These are phyloP conservation scores for Helicocarpus griseus DNA, from an alignment of 2,329 filamentous ascomycete genomes.

Conservation along the genomic window DNA sequence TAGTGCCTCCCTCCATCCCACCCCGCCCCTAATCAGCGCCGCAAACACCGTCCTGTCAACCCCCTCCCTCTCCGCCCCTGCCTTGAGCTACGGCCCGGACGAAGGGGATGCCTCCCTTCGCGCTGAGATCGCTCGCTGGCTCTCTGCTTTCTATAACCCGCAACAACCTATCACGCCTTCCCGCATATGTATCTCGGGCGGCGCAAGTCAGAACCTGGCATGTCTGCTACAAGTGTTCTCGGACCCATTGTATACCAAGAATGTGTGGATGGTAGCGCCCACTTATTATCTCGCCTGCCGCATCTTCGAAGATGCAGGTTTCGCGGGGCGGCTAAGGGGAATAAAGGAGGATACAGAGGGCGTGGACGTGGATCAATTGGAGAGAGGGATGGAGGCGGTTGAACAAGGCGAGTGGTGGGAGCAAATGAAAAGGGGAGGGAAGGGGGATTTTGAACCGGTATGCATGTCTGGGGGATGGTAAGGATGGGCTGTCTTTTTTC, in stretches of 20 bases:
- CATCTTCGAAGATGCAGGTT: slow-evolving; percentile 77
- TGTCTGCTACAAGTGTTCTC: slow-evolving; percentile 70
- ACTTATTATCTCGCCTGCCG: slow-evolving; percentile 76
- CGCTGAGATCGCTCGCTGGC: slow-evolving; percentile 30
- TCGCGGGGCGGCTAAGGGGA: slow-evolving; percentile 55
- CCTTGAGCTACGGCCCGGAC: slow-evolving; percentile 73
- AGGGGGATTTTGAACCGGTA: slow-evolving; percentile 37
- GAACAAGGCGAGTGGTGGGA: neutral
- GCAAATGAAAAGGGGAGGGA: slow-evolving; percentile 6
- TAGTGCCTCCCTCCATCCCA: slow-evolving; percentile 54
- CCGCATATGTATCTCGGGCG: slow-evolving; percentile 61
- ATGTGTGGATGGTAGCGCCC: slow-evolving; percentile 72
- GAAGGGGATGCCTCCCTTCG: slow-evolving; percentile 60
- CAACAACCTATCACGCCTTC: neutral
- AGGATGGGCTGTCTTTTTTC: neutral
- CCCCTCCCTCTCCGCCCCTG: slow-evolving; percentile 48
- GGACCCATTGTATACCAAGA: slow-evolving; percentile 63
- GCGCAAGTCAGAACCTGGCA: slow-evolving; percentile 73
- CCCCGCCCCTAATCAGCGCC: slow-evolving; percentile 50
- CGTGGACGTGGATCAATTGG: slow-evolving; percentile 56
- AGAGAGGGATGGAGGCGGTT: slow-evolving; percentile 35
- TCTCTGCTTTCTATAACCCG: slow-evolving; percentile 19
- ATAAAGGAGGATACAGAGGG: slow-evolving; percentile 72
- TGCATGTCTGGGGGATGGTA: slow-evolving; percentile 11
- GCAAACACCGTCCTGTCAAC: slow-evolving; percentile 52